Evolutionary conservation across 2,329 filamentous ascomycete species (phyloP).

Genomic region (Scleromitrula shiraiana): DNA sequence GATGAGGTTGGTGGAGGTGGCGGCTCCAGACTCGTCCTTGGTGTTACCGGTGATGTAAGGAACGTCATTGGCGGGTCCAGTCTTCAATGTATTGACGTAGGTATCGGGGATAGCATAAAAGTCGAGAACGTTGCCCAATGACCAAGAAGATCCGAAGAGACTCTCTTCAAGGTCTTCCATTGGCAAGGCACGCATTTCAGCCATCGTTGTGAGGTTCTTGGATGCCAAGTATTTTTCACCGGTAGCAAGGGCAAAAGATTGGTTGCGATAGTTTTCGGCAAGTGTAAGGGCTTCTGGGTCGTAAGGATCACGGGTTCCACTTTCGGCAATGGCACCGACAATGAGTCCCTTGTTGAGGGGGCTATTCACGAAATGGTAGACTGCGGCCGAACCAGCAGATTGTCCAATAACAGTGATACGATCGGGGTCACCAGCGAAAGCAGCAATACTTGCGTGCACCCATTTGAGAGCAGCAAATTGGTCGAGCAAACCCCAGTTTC

Average conservation of each 20-base stretch:
- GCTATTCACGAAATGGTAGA: constrained; percentile 26
- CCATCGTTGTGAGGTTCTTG: constrained; percentile 18
- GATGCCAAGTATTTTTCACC: constrained; percentile 13
- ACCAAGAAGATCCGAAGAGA: background rate
- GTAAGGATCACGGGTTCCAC: constrained; percentile 24
- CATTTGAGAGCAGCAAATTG: constrained; percentile 51
- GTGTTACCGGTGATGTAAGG: constrained; percentile 32
- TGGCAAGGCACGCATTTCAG: constrained; percentile 8
- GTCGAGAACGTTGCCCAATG: constrained; percentile 17
- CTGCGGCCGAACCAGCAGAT: constrained; percentile 38
- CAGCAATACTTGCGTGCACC: constrained; percentile 47
- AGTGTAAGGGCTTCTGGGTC: constrained; percentile 19
- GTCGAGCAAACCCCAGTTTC: constrained; percentile 45
- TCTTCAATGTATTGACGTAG: constrained; percentile 11
- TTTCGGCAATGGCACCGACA: constrained; percentile 24
- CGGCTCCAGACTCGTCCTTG: constrained; percentile 11
- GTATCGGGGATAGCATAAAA: constrained; percentile 19
- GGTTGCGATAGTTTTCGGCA: constrained; percentile 20
- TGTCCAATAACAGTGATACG: constrained; percentile 36
- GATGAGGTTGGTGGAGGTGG: constrained; percentile 29
- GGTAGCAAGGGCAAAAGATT: constrained; percentile 2
- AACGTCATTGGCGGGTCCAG: constrained; percentile 29
- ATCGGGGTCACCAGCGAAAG: constrained; percentile 42
- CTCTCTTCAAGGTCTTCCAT: background rate
- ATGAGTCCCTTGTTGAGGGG: constrained; percentile 23